Evolutionary conservation across 192 early-diverging fungal genomes (phyloP).

Genomic region (Entomortierella chlamydospora): DNA sequence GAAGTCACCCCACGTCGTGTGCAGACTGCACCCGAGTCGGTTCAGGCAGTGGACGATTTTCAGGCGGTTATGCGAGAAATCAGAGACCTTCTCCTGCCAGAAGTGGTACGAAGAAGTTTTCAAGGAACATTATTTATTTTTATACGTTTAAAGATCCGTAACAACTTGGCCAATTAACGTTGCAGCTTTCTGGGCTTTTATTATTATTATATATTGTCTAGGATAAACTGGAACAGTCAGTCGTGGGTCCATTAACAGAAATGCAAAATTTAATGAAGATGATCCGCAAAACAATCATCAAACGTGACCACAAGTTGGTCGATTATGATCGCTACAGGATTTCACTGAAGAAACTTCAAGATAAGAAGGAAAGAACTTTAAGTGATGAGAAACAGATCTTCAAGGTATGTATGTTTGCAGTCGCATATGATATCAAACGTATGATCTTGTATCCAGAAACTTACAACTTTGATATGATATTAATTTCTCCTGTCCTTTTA

Average conservation of each 20-base stretch:
- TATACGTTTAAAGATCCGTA: too few relatives aligned
- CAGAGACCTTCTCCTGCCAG: slow-evolving; percentile 48
- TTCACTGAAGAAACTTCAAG: slow-evolving; percentile 79
- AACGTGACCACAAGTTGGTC: slow-evolving; percentile 91
- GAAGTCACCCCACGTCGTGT: slow-evolving; percentile 48
- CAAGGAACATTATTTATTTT: background rate
- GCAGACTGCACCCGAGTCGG: slow-evolving; percentile 48
- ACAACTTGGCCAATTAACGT: slow-evolving; percentile 38
- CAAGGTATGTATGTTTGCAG: slow-evolving; percentile 54
- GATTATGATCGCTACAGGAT: slow-evolving; percentile 91
- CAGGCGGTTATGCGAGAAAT: slow-evolving; percentile 47
- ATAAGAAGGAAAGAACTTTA: slow-evolving; percentile 69
- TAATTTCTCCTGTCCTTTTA: too few relatives aligned
- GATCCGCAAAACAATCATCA: slow-evolving; percentile 87
- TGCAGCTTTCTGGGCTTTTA: too few relatives aligned
- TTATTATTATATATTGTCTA: slow-evolving; percentile 24
- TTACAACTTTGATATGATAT: too few relatives aligned
- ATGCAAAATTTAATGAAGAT: slow-evolving; percentile 79
- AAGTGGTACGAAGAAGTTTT: slow-evolving; percentile 32
- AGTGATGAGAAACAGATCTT: slow-evolving; percentile 76
- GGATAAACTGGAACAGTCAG: slow-evolving; percentile 77
- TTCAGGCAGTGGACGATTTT: slow-evolving; percentile 55
- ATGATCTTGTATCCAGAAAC: too few relatives aligned
- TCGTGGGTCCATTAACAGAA: slow-evolving; percentile 83
- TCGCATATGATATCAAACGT: too few relatives aligned